Percentiles rank a stretch among this genome's conserved stretches.
Evolutionary conservation across 257 asterid species (phyloP).

Genomic region (Plantago elongata): DNA sequence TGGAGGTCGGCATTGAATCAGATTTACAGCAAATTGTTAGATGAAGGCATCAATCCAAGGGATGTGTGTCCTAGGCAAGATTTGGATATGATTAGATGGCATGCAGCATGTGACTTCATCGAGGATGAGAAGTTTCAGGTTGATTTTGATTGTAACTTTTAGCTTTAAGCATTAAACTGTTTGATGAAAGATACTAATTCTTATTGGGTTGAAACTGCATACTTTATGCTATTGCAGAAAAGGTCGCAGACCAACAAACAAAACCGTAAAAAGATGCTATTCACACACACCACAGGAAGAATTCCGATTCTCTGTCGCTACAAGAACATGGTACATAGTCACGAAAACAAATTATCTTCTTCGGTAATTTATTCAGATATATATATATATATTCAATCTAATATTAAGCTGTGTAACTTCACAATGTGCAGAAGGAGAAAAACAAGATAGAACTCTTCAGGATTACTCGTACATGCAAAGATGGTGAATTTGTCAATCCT

Average conservation of each 20-base stretch:
- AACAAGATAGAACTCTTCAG: slow-evolving; percentile 3
- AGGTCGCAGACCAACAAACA: slow-evolving; percentile 1
- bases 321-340: not conserved
- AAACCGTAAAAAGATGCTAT: not conserved
- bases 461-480: slow-evolving; percentile 9
- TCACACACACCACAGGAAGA: slow-evolving; percentile 7
- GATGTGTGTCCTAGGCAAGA: slow-evolving; percentile 9
- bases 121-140: slow-evolving; percentile 12
- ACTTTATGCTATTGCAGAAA: slow-evolving; percentile 4
- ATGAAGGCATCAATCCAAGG: slow-evolving; percentile 7
- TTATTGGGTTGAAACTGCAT: not conserved
- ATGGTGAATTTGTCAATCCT: slow-evolving; percentile 3
- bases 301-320: slow-evolving; percentile 8
- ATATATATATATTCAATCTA: not conserved
- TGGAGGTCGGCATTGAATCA: not conserved
- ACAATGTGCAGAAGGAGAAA: slow-evolving; percentile 4
- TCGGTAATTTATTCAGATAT: not conserved
- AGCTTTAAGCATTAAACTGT: not conserved
- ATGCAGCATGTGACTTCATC: slow-evolving; percentile 10
- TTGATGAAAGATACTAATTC: not conserved
- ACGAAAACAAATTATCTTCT: not conserved
- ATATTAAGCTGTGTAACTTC: not conserved
- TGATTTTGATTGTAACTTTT: not conserved
- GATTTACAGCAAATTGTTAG: not conserved
- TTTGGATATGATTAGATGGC: slow-evolving; percentile 4